phyloP scores from a whole-genome alignment of 2,329 filamentous ascomycete species.

The Didymellaceae sp. region DNA sequence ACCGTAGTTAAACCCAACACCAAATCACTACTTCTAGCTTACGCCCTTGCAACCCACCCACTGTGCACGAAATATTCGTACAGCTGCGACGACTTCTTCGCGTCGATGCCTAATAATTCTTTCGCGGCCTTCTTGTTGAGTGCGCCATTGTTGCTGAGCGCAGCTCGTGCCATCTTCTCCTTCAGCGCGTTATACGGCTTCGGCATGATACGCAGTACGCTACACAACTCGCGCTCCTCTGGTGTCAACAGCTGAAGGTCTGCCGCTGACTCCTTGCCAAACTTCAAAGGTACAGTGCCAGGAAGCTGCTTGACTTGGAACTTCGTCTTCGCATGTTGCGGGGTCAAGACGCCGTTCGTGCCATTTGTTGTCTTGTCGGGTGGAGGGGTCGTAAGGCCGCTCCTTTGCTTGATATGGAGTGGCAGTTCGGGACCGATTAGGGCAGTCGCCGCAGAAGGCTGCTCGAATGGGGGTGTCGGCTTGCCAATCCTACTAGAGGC shows the following conservation, averaged over 20 bases:
- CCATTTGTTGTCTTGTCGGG: constrained; percentile 51
- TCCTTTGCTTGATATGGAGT: constrained; percentile 59
- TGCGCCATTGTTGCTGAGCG: constrained; percentile 83
- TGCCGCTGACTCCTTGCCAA: constrained; percentile 76
- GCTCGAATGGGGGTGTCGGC: constrained; percentile 68
- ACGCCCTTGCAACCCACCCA: constrained; percentile 90
- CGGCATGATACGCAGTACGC: constrained; percentile 81
- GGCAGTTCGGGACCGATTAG: constrained; percentile 82
- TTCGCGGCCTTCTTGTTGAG: constrained; percentile 94
- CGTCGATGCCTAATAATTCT: constrained; percentile 83
- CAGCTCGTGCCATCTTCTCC: constrained; percentile 87
- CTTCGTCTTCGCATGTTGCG: constrained; percentile 55
- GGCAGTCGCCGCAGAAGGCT: constrained; percentile 74
- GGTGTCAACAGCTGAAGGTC: constrained; percentile 85
- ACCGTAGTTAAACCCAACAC: background rate
- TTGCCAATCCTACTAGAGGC: constrained; percentile 74
- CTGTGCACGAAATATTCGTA: constrained; percentile 95
- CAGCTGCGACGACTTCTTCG: constrained; percentile 81
- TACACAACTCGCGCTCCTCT: constrained; percentile 87
- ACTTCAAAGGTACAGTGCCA: constrained; percentile 67
- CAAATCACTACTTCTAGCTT: background rate
- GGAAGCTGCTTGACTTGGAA: constrained; percentile 63
- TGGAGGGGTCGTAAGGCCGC: constrained; percentile 51
- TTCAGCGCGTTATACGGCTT: constrained; percentile 97
- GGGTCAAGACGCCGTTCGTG: constrained; percentile 45